phyloP scores from a whole-genome alignment of 2,329 filamentous ascomycete species.

The Dryadomyces sulphureus region DNA sequence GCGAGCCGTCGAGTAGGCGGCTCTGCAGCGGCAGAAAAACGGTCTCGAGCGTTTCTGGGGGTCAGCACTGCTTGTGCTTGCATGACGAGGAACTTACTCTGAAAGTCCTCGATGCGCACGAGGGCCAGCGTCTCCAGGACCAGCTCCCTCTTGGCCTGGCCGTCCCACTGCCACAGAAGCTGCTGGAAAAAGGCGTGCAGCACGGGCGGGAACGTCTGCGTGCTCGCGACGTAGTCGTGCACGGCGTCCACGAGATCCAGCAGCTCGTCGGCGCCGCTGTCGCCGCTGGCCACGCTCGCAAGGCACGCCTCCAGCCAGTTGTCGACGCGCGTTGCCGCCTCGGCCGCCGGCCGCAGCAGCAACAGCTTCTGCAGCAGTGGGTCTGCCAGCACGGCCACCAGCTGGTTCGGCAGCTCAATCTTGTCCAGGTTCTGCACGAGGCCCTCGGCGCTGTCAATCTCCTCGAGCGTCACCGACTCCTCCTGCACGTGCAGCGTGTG shows the following conservation, averaged over 20 bases:
- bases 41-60: slow-evolving; percentile 32
- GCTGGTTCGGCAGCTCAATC: slow-evolving; percentile 68
- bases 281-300: slow-evolving; percentile 38
- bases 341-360: slow-evolving; percentile 42
- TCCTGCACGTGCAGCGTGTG: slow-evolving; percentile 62
- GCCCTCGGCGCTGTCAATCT: slow-evolving; percentile 55
- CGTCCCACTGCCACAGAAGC: slow-evolving; percentile 49
- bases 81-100: slow-evolving; percentile 1
- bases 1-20: slow-evolving; percentile 30
- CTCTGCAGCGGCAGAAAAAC: slow-evolving; percentile 37
- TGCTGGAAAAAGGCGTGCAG: slow-evolving; percentile 23
- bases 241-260: slow-evolving; percentile 41
- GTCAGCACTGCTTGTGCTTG: not conserved
- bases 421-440: slow-evolving; percentile 62
- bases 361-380: slow-evolving; percentile 66
- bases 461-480: slow-evolving; percentile 56
- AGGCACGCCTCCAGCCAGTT: slow-evolving; percentile 45
- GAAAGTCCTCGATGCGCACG: slow-evolving; percentile 37
- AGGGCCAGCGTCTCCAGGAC: slow-evolving; percentile 45
- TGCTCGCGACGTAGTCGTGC: slow-evolving; percentile 37
- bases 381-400: slow-evolving; percentile 62
- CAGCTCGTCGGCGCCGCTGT: slow-evolving; percentile 29
- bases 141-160: slow-evolving; percentile 32
- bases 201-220: slow-evolving; percentile 13
- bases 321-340: slow-evolving; percentile 35